Conservation (phyloP, 805 yeast genomes). For the Metahyphopichia silvanorum region DNA sequence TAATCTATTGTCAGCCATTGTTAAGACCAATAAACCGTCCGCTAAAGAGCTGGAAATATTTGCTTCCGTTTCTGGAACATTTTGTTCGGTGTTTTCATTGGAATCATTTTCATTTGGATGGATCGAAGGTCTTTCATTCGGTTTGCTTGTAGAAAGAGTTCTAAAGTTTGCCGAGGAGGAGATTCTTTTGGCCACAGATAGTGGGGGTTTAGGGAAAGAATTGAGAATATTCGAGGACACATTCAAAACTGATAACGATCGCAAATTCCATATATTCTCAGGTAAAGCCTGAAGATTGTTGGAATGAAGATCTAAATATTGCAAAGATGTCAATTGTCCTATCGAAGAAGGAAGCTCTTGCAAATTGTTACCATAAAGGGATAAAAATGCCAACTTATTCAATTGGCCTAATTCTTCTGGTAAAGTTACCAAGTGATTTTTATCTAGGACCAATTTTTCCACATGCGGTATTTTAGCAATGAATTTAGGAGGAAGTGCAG, state of each 20-base stretch:
- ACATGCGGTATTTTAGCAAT: conserved; percentile 59
- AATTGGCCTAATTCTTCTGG: conserved; percentile 68
- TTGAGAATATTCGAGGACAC: conserved; percentile 70
- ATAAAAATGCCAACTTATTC: conserved; percentile 58
- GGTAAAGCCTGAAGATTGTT: conserved; percentile 76
- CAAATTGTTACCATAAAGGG: conserved; percentile 72
- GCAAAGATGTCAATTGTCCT: conserved; percentile 56
- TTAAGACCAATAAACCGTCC: conserved; percentile 52
- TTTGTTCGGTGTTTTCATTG: background rate
- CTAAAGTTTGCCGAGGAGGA: conserved; percentile 26
- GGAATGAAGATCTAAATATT: conserved; percentile 73
- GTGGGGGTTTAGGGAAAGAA: conserved; percentile 53
- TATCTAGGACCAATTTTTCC: conserved; percentile 72
- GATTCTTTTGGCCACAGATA: conserved; percentile 27
- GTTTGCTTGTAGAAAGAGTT: conserved; percentile 4
- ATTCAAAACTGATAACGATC: conserved; percentile 56
- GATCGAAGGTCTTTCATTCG: conserved; percentile 4
- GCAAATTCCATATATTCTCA: conserved; percentile 61
- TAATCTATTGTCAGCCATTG: conserved; percentile 80
- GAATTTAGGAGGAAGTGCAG: conserved; percentile 66
- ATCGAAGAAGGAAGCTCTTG: conserved; percentile 67
- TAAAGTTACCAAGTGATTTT: conserved; percentile 74
- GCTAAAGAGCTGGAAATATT: conserved; percentile 31
- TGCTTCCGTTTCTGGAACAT: background rate
- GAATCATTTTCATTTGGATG: conserved; percentile 1